phyloP scores from a whole-genome alignment of 257 asterid species.

The Przewalskia tangutica region DNA sequence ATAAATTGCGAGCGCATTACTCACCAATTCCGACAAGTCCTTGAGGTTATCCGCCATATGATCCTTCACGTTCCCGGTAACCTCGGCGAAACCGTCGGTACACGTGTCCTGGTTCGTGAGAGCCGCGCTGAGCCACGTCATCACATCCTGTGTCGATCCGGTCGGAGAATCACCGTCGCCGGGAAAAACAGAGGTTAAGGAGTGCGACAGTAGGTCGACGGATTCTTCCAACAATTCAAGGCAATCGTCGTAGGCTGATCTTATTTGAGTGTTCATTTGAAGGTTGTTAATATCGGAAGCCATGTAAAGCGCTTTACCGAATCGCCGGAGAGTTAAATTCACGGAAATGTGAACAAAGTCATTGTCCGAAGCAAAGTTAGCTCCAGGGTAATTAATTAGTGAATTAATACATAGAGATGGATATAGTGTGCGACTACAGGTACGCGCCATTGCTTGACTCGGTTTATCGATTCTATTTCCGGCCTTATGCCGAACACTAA shows the following conservation, averaged over 20 bases:
- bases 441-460: conserved; percentile 50
- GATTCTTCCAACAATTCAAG: conserved; percentile 78
- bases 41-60: conserved; percentile 41
- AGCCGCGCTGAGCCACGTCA: conserved; percentile 95
- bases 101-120: conserved; percentile 94
- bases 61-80: conserved; percentile 47
- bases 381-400: conserved; percentile 68
- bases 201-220: conserved; percentile 53
- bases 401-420: conserved; percentile 63
- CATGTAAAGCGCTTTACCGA: conserved; percentile 49
- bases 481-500: conserved; percentile 22
- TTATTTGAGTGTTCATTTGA: conserved; percentile 46
- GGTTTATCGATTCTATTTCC: conserved; percentile 33
- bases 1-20: conserved; percentile 85
- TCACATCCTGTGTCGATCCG: conserved; percentile 50
- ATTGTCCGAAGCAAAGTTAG: conserved; percentile 54
- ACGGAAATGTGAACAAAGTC: conserved; percentile 90
- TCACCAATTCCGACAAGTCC: conserved; percentile 70
- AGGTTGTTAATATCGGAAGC: conserved; percentile 53
- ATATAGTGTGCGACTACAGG: conserved; percentile 58
- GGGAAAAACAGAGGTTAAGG: conserved; percentile 20
- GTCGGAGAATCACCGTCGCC: neutral
- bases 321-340: conserved; percentile 62
- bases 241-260: conserved; percentile 84
- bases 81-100: conserved; percentile 57